Base-by-base conservation (phyloP, 1,284 basidiomycete genomes). In the Austroboletus olivaceoglutinosus region DNA sequence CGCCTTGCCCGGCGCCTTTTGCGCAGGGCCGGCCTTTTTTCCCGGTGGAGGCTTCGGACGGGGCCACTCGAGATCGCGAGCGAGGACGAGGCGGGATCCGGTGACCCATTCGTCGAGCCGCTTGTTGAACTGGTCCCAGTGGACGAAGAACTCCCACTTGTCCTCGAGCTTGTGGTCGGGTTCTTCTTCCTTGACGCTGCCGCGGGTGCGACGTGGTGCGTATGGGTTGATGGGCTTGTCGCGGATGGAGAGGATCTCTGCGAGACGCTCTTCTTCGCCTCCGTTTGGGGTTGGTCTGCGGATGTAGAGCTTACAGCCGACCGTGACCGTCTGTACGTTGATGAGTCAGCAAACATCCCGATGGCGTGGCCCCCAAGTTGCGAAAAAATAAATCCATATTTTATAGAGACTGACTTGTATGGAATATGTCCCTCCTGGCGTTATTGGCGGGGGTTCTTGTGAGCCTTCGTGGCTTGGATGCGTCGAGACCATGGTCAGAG, bases 91-190 rank as follows among this genome's bases (percentile, higher is more conserved):
- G 30, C 94, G 83, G 4, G 89, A 87, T 16, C 91, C 92, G 23
- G 86, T 76, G n/a, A 99, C 89, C 97, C 97, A 99, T 58, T 98
- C 97, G 70, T 99, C 97, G 45, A 99, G 79, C 63, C 97, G 93
- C 73, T 98, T 97, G 77, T 98, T 98, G 79, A 97, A 98, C 61
- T 92, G 85, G 64, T 96, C 91, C 85, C 95, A 98, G 66, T 98
- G 95, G 33, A 97, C 91, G 66, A 98, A 98, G 76, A 88, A 98
- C 70, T 98, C 94, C 64, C 85, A 81, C 63, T 91, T 86, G 68
- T 93, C 89, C 68, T 82, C 89, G 45, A 77, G 81, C 58, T 75
- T 81, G 56, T 72, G 68, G 53, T 73, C 73, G 39, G 77, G 73
- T 48, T 79, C 76, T 49, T 79, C 76, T 51, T 73, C 70, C 53